Base-by-base conservation (phyloP, 106 monocot genomes). In the Phalaenopsis aphrodite region DNA sequence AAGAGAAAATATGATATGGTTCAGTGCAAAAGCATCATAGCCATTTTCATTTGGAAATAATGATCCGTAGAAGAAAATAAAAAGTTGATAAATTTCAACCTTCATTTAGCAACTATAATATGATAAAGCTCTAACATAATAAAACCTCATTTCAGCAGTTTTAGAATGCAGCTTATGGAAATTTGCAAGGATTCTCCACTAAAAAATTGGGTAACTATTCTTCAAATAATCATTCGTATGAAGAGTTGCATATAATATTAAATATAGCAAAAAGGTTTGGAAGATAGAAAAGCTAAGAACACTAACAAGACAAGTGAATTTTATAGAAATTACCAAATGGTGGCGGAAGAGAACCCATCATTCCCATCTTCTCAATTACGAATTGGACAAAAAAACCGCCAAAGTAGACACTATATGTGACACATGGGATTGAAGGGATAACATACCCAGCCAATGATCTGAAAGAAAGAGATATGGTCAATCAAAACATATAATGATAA, bases 291-390 rank as follows among this genome's bases (percentile, higher is more conserved):
- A n/a, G 8, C 14, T 39, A 55, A 38, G 75, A 36, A 8, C n/a
- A 45, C 74, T 37, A 67, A 67, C 5, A 67, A 30, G 9, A 38
- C 16, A 67, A 67, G 36, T 30, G 36, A 67, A 67, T 30, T 38
- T 42, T 43, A 38, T 36, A 56, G 3, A 83, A 87, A 85, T 87
- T 81, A 99, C 98, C 98, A 87, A 88, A 93, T 75, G 98, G 94
- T 75, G 83, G 87, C 43, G 93, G 99, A 84, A 97, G 94, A 81
- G 99, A 91, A 38, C 99, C 99, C 93, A 89, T 95, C 95, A 99
- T 95, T 47, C 99, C 99, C 94, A 88, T 91, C 86, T 99, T 99
- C 83, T 99, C 99, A 81, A 99, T 93, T 77, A 95, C 61, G 81
- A 99, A 99, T 75, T 99, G 99, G 65, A 88, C 80, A 38, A 95